A percentile compares a stretch with the other conserved stretches of the same genome.
Conservation (phyloP, 805 yeast species). For the Metschnikowia reukaufii region DNA sequence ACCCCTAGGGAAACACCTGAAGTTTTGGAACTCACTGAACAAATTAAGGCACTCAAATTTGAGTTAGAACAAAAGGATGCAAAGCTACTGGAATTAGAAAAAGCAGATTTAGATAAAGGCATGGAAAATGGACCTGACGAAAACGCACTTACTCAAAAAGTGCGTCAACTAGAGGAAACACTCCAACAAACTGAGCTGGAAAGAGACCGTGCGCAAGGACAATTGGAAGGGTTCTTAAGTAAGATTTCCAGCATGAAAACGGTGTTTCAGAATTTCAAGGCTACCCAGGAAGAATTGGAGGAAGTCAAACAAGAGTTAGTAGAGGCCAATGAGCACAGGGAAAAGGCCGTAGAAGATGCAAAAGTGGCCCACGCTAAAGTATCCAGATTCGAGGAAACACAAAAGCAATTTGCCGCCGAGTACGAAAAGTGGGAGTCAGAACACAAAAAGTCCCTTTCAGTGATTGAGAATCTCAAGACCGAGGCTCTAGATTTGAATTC, state of each 20-base stretch:
- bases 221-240: conserved; percentile 61
- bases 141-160: neutral
- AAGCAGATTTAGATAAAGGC: conserved; percentile 1
- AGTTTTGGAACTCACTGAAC: neutral
- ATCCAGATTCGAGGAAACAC: conserved; percentile 35
- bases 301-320: conserved; percentile 19
- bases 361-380: conserved; percentile 29
- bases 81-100: conserved; percentile 5
- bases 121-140: neutral
- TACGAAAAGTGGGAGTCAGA: conserved; percentile 24
- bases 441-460: conserved; percentile 20
- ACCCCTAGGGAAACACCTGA: neutral
- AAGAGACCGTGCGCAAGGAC: conserved; percentile 55
- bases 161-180: conserved; percentile 6
- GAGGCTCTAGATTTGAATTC: conserved; percentile 44
- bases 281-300: conserved; percentile 62
- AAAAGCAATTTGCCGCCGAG: conserved; percentile 17
- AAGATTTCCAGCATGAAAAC: conserved; percentile 72
- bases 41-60: conserved; percentile 3
- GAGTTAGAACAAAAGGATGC: conserved; percentile 6
- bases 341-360: conserved; percentile 4
- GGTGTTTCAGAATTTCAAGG: conserved; percentile 71
- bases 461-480: conserved; percentile 14
- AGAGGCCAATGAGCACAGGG: conserved; percentile 8
- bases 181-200: conserved; percentile 34